Base-by-base conservation (phyloP, 1,284 basidiomycete species). In the Trichosporon asahii region DNA sequence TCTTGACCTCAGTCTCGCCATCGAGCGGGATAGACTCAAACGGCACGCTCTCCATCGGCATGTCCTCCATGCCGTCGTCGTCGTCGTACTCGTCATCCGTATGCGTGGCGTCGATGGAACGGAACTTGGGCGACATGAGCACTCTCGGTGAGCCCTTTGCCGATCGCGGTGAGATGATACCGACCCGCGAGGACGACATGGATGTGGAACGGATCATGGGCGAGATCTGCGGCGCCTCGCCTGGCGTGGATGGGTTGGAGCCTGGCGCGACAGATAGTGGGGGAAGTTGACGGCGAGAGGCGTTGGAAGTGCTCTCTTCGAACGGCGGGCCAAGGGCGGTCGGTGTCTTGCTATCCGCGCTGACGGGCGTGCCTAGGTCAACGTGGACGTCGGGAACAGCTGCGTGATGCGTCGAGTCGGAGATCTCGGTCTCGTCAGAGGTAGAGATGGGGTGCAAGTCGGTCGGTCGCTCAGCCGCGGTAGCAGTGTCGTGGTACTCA, bases 31-130 rank as follows among this genome's bases (percentile, higher is more conserved):
- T 61, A 14, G 57, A 61, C 27, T 61, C 57, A 31, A 61, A 61
- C 27, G 57, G 57, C 27, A 31, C 57, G 3, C 57, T 27, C 23
- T 61, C 57, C 27, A 61, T 61, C 14, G 29, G 57, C 57, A 61
- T 61, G 27, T 61, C 57, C 57, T 61, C 57, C 57, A 61, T 61
- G 18, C 57, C 57, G 27, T 61, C 57, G 18, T 55, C 53, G 21
- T 31, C 57, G 57, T 61, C 57, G 49, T 9, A 53, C 49, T 53
- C 49, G 27, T 31, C 57, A 27, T 61, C 57, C 18, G 57, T 31
- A 31, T 61, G 57, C 18, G 29, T 21, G 57, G 57, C 57, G 27
- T 61, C 57, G 57, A 61, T 61, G 18, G 57, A 61, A 6, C 57
- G 27, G 29, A 61, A 61, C 57, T 61, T 61, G 15, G 57, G 57